Percentiles rank a stretch among this genome's conserved stretches.
These are phyloP conservation scores for Cyberlindnera mississippiensis DNA, from an alignment of 805 yeast genomes.

Conservation along the genomic window DNA sequence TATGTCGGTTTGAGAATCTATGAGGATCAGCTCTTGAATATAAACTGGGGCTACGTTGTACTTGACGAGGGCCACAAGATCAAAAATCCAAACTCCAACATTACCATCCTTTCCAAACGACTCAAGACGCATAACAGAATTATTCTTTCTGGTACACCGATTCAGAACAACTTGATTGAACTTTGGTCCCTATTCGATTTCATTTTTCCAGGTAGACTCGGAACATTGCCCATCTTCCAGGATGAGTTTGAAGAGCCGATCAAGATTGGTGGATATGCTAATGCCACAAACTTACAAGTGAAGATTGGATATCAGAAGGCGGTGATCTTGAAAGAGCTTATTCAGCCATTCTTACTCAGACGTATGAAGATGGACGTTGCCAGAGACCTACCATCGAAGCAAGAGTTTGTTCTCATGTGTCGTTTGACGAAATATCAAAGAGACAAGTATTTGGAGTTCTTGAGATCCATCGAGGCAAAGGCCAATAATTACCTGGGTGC, in stretches of 20 bases:
- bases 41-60: slow-evolving; percentile 85
- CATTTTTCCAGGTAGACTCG: slow-evolving; percentile 89
- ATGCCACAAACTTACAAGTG: slow-evolving; percentile 92
- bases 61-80: slow-evolving; percentile 97
- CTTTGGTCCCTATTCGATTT: slow-evolving; percentile 95
- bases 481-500: slow-evolving; percentile 81
- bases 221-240: slow-evolving; percentile 93
- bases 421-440: slow-evolving; percentile 75
- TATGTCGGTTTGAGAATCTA: slow-evolving; percentile 82
- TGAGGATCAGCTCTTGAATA: slow-evolving; percentile 55
- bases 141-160: slow-evolving; percentile 93
- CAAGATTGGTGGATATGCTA: slow-evolving; percentile 96
- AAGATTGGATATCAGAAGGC: slow-evolving; percentile 97
- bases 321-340: slow-evolving; percentile 78
- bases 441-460: slow-evolving; percentile 65
- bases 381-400: slow-evolving; percentile 86
- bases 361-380: slow-evolving; percentile 94
- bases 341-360: slow-evolving; percentile 83
- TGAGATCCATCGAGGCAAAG: slow-evolving; percentile 74
- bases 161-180: slow-evolving; percentile 88
- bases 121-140: slow-evolving; percentile 80
- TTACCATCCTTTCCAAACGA: slow-evolving; percentile 81
- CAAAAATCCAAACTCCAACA: slow-evolving; percentile 87
- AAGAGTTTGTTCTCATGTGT: slow-evolving; percentile 92
- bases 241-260: slow-evolving; percentile 90